phyloP scores from a whole-genome alignment of 2,329 filamentous ascomycete genomes.

The Cladobotryum protrusum region DNA sequence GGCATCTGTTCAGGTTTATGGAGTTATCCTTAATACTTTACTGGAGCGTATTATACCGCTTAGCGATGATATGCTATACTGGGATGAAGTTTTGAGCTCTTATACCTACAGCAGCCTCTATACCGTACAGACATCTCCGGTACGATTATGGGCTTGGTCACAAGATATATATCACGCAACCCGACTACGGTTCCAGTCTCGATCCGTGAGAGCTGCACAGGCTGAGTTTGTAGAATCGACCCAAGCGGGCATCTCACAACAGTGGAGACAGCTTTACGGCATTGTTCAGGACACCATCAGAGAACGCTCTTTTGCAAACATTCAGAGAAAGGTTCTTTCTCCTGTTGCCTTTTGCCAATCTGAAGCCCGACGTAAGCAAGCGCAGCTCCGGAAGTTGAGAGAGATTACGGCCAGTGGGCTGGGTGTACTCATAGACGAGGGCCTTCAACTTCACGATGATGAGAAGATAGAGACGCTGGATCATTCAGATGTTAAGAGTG shows the following conservation, averaged over 20 bases:
- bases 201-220: constrained; percentile 23
- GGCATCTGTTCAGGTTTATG: constrained; percentile 85
- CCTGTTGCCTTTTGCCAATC: constrained; percentile 70
- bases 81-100: constrained; percentile 81
- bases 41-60: constrained; percentile 78
- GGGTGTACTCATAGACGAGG: constrained; percentile 82
- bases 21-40: constrained; percentile 68
- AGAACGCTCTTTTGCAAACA: constrained; percentile 63
- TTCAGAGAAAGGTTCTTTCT: constrained; percentile 67
- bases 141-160: constrained; percentile 66
- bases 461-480: constrained; percentile 49
- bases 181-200: constrained; percentile 35
- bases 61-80: constrained; percentile 88
- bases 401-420: constrained; percentile 80
- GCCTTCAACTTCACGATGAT: constrained; percentile 60
- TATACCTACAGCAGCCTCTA: constrained; percentile 75
- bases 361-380: constrained; percentile 70
- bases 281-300: constrained; percentile 70
- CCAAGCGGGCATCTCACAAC: constrained; percentile 37
- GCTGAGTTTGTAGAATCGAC: constrained; percentile 31
- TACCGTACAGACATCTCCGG: constrained; percentile 76
- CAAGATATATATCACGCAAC: constrained; percentile 64
- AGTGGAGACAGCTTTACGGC: constrained; percentile 69
- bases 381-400: constrained; percentile 62
- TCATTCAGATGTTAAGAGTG: constrained; percentile 56